Evolutionary conservation across 2,329 filamentous ascomycete genomes (phyloP).

Genomic region (Neonectria neomacrospora): DNA sequence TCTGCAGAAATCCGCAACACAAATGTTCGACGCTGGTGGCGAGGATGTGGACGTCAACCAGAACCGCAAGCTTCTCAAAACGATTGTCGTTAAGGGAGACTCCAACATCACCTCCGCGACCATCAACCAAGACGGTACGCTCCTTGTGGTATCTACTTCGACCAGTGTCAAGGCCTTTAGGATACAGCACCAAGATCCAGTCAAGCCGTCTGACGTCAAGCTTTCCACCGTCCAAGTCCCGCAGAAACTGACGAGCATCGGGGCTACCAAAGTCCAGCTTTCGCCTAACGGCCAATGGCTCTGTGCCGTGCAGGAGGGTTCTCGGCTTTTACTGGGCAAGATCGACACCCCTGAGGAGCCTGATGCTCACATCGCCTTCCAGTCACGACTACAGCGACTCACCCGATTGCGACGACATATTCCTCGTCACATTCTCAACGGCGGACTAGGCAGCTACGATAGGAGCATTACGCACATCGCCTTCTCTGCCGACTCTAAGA

Average conservation of each 20-base stretch:
- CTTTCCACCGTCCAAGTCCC: conserved; percentile 78
- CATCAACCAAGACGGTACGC: conserved; percentile 75
- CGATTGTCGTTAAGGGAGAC: conserved; percentile 76
- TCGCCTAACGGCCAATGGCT: conserved; percentile 79
- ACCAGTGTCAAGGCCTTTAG: conserved; percentile 82
- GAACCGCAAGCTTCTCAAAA: conserved; percentile 74
- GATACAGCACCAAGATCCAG: conserved; percentile 63
- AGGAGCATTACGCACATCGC: conserved; percentile 77
- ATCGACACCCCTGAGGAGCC: conserved; percentile 36
- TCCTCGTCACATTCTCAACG: conserved; percentile 66
- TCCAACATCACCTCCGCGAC: conserved; percentile 83
- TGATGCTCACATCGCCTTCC: conserved; percentile 43
- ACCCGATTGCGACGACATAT: conserved; percentile 64
- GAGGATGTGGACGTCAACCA: conserved; percentile 58
- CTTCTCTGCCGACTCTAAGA: conserved; percentile 83
- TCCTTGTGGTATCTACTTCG: conserved; percentile 81
- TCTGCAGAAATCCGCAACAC: conserved; percentile 58
- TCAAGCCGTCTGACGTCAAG: conserved; percentile 68
- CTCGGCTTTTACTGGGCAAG: conserved; percentile 62
- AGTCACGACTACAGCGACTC: conserved; percentile 56
- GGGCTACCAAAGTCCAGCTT: conserved; percentile 76
- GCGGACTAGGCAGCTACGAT: conserved; percentile 80
- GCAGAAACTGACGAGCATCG: conserved; percentile 63
- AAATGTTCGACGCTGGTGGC: conserved; percentile 56
- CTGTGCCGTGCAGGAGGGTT: conserved; percentile 70